Conservation (phyloP, 2,329 filamentous ascomycete species). For the Arthrobotrys sinensis region DNA sequence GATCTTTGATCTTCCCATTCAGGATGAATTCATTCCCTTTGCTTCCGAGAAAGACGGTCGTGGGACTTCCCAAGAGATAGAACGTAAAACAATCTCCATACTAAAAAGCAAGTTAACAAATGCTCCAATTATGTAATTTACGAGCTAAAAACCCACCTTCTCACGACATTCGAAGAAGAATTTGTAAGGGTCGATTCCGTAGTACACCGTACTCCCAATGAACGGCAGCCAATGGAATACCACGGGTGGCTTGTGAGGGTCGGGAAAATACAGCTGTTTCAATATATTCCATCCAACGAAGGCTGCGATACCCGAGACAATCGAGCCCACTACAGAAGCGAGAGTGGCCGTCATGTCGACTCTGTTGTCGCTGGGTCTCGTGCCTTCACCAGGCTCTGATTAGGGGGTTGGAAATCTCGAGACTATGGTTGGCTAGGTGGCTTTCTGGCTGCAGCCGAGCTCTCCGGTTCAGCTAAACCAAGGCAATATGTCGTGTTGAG, state of each 20-base stretch:
- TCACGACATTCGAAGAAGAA: conserved; percentile 83
- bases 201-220: conserved; percentile 90
- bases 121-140: not conserved
- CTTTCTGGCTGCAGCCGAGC: not conserved
- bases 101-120: conserved; percentile 64
- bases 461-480: not conserved
- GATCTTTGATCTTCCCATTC: conserved; percentile 72
- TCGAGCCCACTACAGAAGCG: conserved; percentile 40
- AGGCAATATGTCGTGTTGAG: not conserved
- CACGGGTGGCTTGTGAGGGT: conserved; percentile 83
- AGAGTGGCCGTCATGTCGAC: conserved; percentile 23
- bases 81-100: conserved; percentile 74
- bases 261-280: conserved; percentile 84
- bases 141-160: conserved; percentile 74
- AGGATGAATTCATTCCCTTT: conserved; percentile 74
- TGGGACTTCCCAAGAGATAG: conserved; percentile 71
- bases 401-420: not conserved
- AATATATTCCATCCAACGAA: conserved; percentile 83
- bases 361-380: not conserved
- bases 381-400: not conserved
- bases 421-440: not conserved
- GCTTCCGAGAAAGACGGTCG: conserved; percentile 71
- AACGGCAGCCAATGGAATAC: conserved; percentile 87
- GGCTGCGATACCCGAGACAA: conserved; percentile 25
- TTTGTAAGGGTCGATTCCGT: conserved; percentile 91